Evolutionary conservation across 208 protist species (phyloP), one percentile per base, ranked within the genome.

Genomic region (Leishmania major): DNA sequence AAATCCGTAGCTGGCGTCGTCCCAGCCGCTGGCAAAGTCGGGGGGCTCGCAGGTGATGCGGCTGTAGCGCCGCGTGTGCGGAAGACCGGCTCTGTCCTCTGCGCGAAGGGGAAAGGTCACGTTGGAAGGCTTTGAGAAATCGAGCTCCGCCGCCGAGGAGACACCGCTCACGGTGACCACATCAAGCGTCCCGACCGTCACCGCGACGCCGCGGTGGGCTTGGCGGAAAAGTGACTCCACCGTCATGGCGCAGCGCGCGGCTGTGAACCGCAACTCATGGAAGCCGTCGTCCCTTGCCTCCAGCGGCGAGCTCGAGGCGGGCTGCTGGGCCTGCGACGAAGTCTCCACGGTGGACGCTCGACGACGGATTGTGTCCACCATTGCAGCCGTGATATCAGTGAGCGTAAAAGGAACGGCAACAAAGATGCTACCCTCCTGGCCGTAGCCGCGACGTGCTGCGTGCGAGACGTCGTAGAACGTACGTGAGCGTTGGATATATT

Each of bases 391-490:
- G 60, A 80, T 79, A 62, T 85, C 73, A 5, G 37, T 37, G 59
- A 86, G 75, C 7, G 75, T 66, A 17, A 86, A 85, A 0, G 86
- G 82, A 8, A 90, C 49, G 35, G 53, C 88, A 6, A 89, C 88
- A 31, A 89, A 89, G 40, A 91, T 82, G 67, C 79, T 87, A 28
- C 88, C 88, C 69, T 91, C 88, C 22, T 59, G 57, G 10, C 88
- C 88, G 45, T 91, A 91, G 5, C 88, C 88, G 17, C 88, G 88
- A 2, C 88, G 85, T 7, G 82, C 60, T 8, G 80, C 75, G 66
- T 91, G 85, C 1, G 85, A 74, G 0, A 84, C 80, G 62, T 91
- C 84, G 45, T 62, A 86, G 57, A 91, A 91, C 11, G 60, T 72
- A 19, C 51, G 11, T 28, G 88, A 91, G 43, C 66, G 80, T 40